Conservation (phyloP, 2,329 filamentous ascomycete genomes). For the Penicillium rolfsii region DNA sequence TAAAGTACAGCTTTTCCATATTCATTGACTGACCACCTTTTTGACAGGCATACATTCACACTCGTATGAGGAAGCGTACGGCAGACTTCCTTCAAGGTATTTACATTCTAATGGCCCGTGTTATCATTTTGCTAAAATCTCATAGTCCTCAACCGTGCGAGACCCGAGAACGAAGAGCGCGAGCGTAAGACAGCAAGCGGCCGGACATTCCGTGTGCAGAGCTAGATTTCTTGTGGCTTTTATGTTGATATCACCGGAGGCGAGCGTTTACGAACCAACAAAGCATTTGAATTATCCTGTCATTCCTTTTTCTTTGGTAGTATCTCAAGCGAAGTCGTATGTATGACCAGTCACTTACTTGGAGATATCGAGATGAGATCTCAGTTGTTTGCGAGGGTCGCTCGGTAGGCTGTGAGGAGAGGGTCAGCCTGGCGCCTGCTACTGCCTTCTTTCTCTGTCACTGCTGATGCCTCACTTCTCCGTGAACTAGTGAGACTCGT, state of each 20-base stretch:
- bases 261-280: slow-evolving; percentile 28
- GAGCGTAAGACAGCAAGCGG: slow-evolving; percentile 98
- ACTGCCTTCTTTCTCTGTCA: neutral
- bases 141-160: slow-evolving; percentile 87
- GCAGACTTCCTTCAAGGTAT: slow-evolving; percentile 96
- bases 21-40: slow-evolving; percentile 8
- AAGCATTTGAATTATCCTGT: slow-evolving; percentile 16
- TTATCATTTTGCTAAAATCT: slow-evolving; percentile 39
- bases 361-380: neutral
- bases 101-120: slow-evolving; percentile 25
- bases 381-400: neutral
- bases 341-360: neutral
- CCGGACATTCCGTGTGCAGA: slow-evolving; percentile 78
- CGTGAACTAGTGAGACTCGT: neutral
- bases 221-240: slow-evolving; percentile 34
- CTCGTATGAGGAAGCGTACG: slow-evolving; percentile 94
- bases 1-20: neutral
- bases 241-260: slow-evolving; percentile 33
- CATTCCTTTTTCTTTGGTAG: neutral
- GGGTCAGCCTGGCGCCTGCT: neutral
- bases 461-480: neutral
- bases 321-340: neutral
- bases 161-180: slow-evolving; percentile 94
- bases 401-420: neutral
- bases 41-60: slow-evolving; percentile 87